phyloP scores from a whole-genome alignment of 306 rosid genomes.

The Cyclanthera cordifolia region DNA sequence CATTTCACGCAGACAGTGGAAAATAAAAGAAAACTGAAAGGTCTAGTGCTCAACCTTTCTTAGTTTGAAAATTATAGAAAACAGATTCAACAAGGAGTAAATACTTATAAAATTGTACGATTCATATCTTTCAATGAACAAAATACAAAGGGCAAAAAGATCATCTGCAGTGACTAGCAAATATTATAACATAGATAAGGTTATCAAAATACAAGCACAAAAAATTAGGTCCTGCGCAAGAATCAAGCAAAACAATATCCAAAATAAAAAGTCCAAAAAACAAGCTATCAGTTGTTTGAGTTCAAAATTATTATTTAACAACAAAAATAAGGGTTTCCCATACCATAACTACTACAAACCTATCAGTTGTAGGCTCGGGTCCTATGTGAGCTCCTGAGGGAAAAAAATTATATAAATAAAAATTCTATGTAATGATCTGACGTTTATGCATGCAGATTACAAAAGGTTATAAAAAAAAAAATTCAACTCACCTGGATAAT shows the following conservation, averaged over 20 bases:
- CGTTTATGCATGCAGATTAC: background rate
- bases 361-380: slow-evolving; percentile 96
- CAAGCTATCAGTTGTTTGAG: background rate
- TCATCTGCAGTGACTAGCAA: background rate
- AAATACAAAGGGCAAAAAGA: background rate
- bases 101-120: background rate
- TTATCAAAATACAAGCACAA: background rate
- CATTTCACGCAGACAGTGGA: background rate
- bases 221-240: background rate
- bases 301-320: background rate
- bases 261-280: background rate
- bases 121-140: background rate
- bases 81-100: background rate
- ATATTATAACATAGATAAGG: background rate
- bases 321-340: background rate
- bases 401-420: slow-evolving; percentile 7
- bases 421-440: background rate
- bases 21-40: slow-evolving; percentile 3
- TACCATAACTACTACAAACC: slow-evolving; percentile 97
- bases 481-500: slow-evolving; percentile 70
- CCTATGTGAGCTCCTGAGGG: slow-evolving; percentile 83
- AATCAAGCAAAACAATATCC: background rate
- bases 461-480: background rate
- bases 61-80: background rate
- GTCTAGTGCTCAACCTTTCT: too few relatives aligned